Evolutionary conservation across 257 asterid genomes (phyloP), one percentile per base, ranked within the genome.

Genomic region (Solanum pinnatisectum): DNA sequence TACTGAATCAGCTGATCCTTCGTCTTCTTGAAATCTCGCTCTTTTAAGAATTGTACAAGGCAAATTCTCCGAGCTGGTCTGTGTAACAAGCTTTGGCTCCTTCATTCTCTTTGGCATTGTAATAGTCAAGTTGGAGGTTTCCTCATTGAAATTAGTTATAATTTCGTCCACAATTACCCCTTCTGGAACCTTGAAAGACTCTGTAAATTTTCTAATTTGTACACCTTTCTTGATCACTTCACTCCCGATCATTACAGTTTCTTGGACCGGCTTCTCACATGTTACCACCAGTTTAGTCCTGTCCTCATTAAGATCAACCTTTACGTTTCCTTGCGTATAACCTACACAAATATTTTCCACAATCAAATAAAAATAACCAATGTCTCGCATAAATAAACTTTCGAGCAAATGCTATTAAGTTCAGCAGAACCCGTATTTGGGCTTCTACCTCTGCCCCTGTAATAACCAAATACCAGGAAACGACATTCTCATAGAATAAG

Each of bases 141-240:
- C 94, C n/a, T 94, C 95, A 18, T 93, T 89, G 68, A 92, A 95
- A 33, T 16, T 90, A 13, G 94, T 98, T 81, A 73, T 84, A 82
- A 96, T 95, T 92, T 92, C 85, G 90, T 97, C 98, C 88, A 96
- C 56, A 87, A 91, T 89, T 87, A 95, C 96, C 46, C 93, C 96
- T 33, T 87, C 91, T 27, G 99, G 99, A 84, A 97, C 96, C 91
- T 85, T 93, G 89, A 94, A 95, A 67, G 91, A 92, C 87, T 93
- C 94, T 89, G 87, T 92, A 92, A 97, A 95, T 46, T 83, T 91
- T 87, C 87, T 94, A 3, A 76, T 89, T 88, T 88, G 96, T n/a
- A 40, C 84, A 10, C 85, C 95, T 84, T 95, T 94, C 89, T 89
- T 93, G 33, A 89, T n/a, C 89, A 94, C 84, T 87, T 84, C 88